Conservation (phyloP, 352 stramenopile genomes). For the Pythium diclinum region DNA sequence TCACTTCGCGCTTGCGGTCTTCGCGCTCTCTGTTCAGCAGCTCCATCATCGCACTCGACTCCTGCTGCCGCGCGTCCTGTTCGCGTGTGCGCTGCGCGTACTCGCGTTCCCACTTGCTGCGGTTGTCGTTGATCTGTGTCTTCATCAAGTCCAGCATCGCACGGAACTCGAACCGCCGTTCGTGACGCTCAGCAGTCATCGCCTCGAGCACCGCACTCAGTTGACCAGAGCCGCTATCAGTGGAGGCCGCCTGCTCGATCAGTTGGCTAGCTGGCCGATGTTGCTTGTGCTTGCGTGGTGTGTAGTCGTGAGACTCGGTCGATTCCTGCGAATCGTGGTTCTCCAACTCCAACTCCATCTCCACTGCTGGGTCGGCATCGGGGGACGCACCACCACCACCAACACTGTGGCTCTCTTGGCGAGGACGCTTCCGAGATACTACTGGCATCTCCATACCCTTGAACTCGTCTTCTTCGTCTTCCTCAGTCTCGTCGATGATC, state of each 20-base stretch:
- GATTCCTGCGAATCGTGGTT: conserved; percentile 9
- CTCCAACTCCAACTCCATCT: conserved; percentile 11
- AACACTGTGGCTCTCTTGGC: not conserved
- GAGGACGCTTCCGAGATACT: conserved; percentile 1
- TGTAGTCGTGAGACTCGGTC: conserved; percentile 18
- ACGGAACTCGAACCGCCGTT: conserved; percentile 15
- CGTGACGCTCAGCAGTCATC: conserved; percentile 4
- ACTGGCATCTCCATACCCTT: too few species aligned
- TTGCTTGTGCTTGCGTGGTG: conserved; percentile 18
- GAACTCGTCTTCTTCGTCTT: not conserved
- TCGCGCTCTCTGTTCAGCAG: conserved; percentile 13
- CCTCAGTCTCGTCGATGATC: not conserved
- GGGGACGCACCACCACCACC: conserved; percentile 2
- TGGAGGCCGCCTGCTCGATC: not conserved
- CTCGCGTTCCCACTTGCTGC: conserved; percentile 16
- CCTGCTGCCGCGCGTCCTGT: conserved; percentile 9
- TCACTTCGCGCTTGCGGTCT: conserved; percentile 15
- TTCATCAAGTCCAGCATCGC: conserved; percentile 16
- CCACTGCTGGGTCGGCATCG: conserved; percentile 13
- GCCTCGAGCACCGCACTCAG: not conserved
- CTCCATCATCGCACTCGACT: conserved; percentile 11
- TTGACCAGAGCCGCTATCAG: not conserved
- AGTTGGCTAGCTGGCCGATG: not conserved
- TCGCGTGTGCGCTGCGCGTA: conserved; percentile 11
- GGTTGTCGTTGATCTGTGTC: conserved; percentile 14